These are phyloP conservation scores for Xylariomycetidae sp. DNA, from an alignment of 2,329 filamentous ascomycete genomes.

Conservation along the genomic window DNA sequence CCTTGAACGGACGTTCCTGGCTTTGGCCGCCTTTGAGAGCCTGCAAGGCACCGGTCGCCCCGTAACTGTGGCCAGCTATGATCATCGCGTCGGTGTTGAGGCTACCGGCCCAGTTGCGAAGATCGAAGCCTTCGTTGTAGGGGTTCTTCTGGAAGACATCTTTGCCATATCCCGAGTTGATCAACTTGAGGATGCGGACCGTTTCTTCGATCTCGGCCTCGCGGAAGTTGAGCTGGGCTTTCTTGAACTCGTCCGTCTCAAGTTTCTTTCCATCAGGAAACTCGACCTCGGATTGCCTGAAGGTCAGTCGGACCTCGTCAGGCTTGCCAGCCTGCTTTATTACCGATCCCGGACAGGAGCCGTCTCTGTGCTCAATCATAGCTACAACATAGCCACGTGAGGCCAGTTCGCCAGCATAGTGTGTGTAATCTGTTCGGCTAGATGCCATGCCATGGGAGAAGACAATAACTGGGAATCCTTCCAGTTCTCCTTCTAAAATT, in stretches of 20 bases:
- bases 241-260: constrained; percentile 32
- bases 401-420: constrained; percentile 44
- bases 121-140: constrained; percentile 38
- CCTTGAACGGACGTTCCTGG: constrained; percentile 41
- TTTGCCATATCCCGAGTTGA: constrained; percentile 34
- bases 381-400: constrained; percentile 44
- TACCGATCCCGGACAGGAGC: constrained; percentile 40
- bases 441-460: constrained; percentile 48
- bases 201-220: constrained; percentile 43
- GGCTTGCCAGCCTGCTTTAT: constrained; percentile 27
- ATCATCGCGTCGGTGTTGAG: constrained; percentile 50
- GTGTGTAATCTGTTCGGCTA: constrained; percentile 45
- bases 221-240: constrained; percentile 42
- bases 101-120: constrained; percentile 44
- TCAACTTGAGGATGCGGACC: constrained; percentile 32
- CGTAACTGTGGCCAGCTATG: constrained; percentile 59
- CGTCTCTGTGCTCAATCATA: constrained; percentile 46
- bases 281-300: constrained; percentile 32
- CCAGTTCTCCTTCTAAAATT: constrained; percentile 12
- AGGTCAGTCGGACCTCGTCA: constrained; percentile 28
- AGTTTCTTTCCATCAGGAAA: constrained; percentile 19
- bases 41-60: constrained; percentile 57
- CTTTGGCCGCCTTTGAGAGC: constrained; percentile 45
- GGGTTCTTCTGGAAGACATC: constrained; percentile 35
- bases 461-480: constrained; percentile 37